Base-by-base conservation (phyloP, 2,329 filamentous ascomycete genomes). In the Monilinia vaccinii-corymbosi region DNA sequence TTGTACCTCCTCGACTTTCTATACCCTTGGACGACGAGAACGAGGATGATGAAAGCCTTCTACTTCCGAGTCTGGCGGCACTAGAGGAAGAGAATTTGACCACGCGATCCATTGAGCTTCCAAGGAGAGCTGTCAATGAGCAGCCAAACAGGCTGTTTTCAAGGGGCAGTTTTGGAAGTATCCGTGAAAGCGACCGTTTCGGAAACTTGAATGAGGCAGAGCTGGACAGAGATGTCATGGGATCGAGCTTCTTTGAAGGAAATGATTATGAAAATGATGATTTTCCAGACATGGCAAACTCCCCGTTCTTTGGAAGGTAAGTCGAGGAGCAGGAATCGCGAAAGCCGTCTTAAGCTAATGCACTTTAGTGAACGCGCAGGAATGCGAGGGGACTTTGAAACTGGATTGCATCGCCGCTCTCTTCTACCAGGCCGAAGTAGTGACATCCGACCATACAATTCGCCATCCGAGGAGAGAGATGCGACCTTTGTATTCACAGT, bases 51-150 rank as follows among this genome's bases (percentile, higher is more conserved):
- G 25, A 71, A 60, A 75, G 78, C 18, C 74, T 81, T 25, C 67
- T 83, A 59, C 81, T 81, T 10, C 83, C 83, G 36, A 77, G 75
- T 56, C 77, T 80, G 53, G 78, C 79, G 36, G 65, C 66, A 0
- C 67, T 86, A 28, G 82, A 85, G 58, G 81, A 84, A 31, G 80
- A 83, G 46, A 79, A 85, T 64, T 77, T 78, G 62, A 86, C 83
- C 0, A 71, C 79, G 45, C 78, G 80, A 61, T 85, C 83, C 2
- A 77, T 87, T 32, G 84, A 87, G 71, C 68, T 85, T 52, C 79
- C 82, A 9, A 76, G 84, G 32, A 74, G 84, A 52, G 78, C 77
- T 18, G 68, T 73, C 42, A 79, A 73, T 56, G 79, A 83, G 61
- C 72, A 75, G 50, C 75, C 76, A 0, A 68, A 71, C 4, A 73